These are phyloP conservation scores for Mucor lusitanicus DNA, from an alignment of 371 early-diverging fungal genomes.

Conservation along the genomic window DNA sequence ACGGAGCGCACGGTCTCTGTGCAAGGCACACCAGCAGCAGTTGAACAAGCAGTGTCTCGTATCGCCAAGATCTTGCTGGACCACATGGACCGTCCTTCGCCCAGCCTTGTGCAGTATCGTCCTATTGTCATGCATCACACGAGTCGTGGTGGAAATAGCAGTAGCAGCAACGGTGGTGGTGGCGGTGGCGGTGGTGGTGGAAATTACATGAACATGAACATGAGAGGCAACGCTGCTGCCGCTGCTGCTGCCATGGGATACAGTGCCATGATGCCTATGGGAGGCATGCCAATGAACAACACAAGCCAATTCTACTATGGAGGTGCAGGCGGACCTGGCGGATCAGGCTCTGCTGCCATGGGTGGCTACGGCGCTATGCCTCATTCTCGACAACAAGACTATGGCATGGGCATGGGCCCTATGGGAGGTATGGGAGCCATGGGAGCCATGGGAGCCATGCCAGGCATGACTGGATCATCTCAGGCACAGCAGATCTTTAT, in stretches of 20 bases:
- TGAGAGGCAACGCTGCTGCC: slow-evolving; percentile 15
- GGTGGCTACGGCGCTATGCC: slow-evolving; percentile 26
- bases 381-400: slow-evolving; percentile 26
- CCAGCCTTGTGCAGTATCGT: slow-evolving; percentile 56
- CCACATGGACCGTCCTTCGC: slow-evolving; percentile 51
- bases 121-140: slow-evolving; percentile 48
- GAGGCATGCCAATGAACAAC: slow-evolving; percentile 42
- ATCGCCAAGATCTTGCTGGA: slow-evolving; percentile 70
- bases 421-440: slow-evolving; percentile 30
- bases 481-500: slow-evolving; percentile 82
- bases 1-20: slow-evolving; percentile 87
- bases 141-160: not conserved
- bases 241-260: slow-evolving; percentile 37
- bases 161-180: not conserved
- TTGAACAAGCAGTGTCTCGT: slow-evolving; percentile 78
- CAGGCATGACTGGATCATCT: slow-evolving; percentile 31
- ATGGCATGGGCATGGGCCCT: slow-evolving; percentile 21
- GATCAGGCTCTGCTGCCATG: slow-evolving; percentile 15
- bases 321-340: slow-evolving; percentile 15
- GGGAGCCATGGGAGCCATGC: slow-evolving; percentile 28
- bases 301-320: slow-evolving; percentile 36
- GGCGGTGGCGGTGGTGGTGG: not conserved
- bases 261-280: slow-evolving; percentile 41
- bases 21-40: slow-evolving; percentile 78
- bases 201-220: slow-evolving; percentile 3